A percentile compares a stretch with the other conserved stretches of the same genome.
These are phyloP conservation scores for Colletotrichum sp. DNA, from an alignment of 2,329 filamentous ascomycete species.

Conservation along the genomic window DNA sequence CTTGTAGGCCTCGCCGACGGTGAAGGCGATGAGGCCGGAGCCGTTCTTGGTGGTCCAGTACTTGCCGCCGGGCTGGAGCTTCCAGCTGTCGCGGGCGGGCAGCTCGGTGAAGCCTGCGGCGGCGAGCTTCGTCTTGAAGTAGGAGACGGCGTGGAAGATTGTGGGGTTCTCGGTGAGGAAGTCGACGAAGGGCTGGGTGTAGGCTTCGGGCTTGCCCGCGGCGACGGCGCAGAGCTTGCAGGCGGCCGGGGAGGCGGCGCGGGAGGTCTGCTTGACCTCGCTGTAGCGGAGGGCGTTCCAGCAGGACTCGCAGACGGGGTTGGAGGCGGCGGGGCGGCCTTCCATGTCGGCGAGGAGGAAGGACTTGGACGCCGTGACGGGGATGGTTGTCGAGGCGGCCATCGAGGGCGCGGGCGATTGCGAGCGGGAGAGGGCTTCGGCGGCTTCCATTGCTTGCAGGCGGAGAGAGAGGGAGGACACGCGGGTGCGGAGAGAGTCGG, in stretches of 20 bases:
- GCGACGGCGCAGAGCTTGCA: constrained; percentile 43
- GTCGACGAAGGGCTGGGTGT: constrained; percentile 83
- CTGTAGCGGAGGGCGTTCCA: constrained; percentile 15
- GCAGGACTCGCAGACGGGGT: constrained; percentile 27
- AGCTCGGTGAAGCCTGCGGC: constrained; percentile 77
- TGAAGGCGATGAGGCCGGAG: constrained; percentile 84
- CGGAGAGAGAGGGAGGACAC: constrained; percentile 51
- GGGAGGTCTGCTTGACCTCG: constrained; percentile 16
- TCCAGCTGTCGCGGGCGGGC: constrained; percentile 83
- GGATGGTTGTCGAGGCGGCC: constrained; percentile 29
- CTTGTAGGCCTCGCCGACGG: constrained; percentile 79
- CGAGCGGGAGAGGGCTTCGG: constrained; percentile 14
- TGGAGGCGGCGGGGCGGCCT: constrained; percentile 34
- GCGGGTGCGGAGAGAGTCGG: constrained; percentile 48
- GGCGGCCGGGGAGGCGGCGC: constrained; percentile 20
- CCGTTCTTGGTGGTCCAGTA: constrained; percentile 90
- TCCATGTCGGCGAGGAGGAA: constrained; percentile 53
- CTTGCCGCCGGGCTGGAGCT: constrained; percentile 80
- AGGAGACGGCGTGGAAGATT: constrained; percentile 86
- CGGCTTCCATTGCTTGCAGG: constrained; percentile 36
- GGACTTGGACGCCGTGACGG: constrained; percentile 33
- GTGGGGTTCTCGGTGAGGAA: constrained; percentile 93
- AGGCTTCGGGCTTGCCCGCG: constrained; percentile 62
- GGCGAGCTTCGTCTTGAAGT: constrained; percentile 76
- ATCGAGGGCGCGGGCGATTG: constrained; percentile 27